Base-by-base conservation (phyloP, 148 eudicot genomes). In the Cornus florida region DNA sequence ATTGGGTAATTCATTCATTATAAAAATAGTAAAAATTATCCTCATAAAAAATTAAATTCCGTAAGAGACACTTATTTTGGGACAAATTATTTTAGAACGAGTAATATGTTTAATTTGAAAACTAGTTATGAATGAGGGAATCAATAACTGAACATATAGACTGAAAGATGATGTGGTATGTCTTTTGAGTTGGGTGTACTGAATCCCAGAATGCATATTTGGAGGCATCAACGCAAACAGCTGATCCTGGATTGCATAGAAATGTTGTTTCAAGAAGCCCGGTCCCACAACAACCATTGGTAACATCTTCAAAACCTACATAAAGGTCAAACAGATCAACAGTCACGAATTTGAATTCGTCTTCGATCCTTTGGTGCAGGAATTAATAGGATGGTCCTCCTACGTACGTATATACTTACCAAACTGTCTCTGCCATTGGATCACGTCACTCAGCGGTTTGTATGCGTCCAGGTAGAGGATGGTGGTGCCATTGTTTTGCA, bases 131-230 rank as follows among this genome's bases (percentile, higher is more conserved):
- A 24, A 62, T 24, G 28, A 86, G 62, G 53, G 35, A 82, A 71
- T 90, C 85, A 69, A 90, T 72, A 6, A 77, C 65, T 6, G 90
- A 83, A 11, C 69, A 72, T 28, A 86, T 32, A 39, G 79, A 39
- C 82, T 79, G 46, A 41, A 86, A 86, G 12, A 87, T 39, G 53
- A 81, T 62, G 68, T 83, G 67, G 57, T 76, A 75, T 11, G 76
- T 67, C 76, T 38, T 57, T 41, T 53, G 68, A 28, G 83, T 59
- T 67, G 83, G 83, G 50, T 86, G 93, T 19, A 90, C 86, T 1
- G 91, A 69, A 76, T 90, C 93, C 90, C 90, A 90, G 59, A 90
- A 88, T 22, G 86, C 80, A 12, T 86, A 87, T 56, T 86, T 87
- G 0, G 89, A 84, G 9, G 91, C 83, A 83, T 90, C 86, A 8